Conservation (phyloP, 176 grass and related monocot species). For the Juncus inflexus region DNA sequence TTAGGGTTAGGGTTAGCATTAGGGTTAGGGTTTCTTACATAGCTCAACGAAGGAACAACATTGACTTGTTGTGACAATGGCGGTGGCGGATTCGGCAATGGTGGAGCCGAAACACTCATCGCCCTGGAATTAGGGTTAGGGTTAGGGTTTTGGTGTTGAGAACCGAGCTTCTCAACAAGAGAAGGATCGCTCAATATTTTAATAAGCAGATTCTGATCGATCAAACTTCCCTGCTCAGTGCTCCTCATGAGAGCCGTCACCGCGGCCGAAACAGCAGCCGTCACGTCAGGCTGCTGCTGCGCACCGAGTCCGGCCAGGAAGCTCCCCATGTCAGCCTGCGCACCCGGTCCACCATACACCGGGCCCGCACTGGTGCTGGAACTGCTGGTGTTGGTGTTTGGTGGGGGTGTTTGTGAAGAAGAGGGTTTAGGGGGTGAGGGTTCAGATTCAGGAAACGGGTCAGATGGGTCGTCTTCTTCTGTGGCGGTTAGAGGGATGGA, state of each 20-base stretch:
- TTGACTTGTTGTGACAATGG: background rate
- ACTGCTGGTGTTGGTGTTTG: conserved; percentile 12
- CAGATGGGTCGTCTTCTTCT: conserved; percentile 83
- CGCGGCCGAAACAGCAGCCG: conserved; percentile 73
- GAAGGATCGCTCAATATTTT: conserved; percentile 84
- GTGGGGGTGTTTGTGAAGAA: conserved; percentile 3
- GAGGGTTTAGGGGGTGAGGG: conserved; percentile 11
- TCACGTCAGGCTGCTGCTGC: conserved; percentile 49
- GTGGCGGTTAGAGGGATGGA: conserved; percentile 67
- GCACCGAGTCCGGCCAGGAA: conserved; percentile 8
- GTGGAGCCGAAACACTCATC: background rate
- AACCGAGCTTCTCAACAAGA: conserved; percentile 63
- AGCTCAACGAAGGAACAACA: conserved; percentile 3
- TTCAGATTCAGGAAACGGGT: conserved; percentile 39
- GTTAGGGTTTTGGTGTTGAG: conserved; percentile 46
- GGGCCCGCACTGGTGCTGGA: conserved; percentile 7
- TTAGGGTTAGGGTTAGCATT: background rate
- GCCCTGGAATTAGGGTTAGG: conserved; percentile 27
- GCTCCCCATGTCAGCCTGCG: conserved; percentile 13
- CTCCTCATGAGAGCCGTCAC: conserved; percentile 84
- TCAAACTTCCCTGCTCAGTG: conserved; percentile 61
- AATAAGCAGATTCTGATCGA: conserved; percentile 76
- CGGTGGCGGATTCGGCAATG: background rate
- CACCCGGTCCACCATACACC: background rate
- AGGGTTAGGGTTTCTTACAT: background rate